Evolutionary conservation across 345 rosid species (phyloP).

Genomic region (Eucalyptus melliodora): DNA sequence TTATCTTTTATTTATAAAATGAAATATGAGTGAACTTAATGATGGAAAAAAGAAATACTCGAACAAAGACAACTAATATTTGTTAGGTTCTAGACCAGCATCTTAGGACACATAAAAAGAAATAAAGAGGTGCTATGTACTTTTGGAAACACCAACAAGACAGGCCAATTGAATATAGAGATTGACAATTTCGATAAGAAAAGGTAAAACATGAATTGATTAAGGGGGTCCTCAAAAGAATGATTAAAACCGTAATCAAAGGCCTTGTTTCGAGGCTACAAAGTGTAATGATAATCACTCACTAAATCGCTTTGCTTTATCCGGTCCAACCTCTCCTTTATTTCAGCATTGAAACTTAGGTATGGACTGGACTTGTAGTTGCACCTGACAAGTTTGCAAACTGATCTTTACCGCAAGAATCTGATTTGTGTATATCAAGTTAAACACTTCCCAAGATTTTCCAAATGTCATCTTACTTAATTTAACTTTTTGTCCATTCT

Average conservation of each 20-base stretch:
- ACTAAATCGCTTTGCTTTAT: neutral
- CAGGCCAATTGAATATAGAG: neutral
- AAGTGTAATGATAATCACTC: neutral
- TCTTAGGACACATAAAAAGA: neutral
- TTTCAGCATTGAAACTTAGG: neutral
- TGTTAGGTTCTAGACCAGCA: neutral
- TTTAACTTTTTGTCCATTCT: neutral
- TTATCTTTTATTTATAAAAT: neutral
- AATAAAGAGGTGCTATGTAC: neutral
- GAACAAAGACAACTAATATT: neutral
- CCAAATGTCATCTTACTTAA: neutral
- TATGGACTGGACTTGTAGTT: neutral
- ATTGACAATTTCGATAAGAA: neutral
- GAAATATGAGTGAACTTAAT: neutral
- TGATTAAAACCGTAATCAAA: neutral
- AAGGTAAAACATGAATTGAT: neutral
- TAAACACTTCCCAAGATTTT: neutral
- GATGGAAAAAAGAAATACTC: neutral
- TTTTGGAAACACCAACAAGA: neutral
- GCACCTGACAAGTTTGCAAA: neutral
- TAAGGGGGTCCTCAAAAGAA: neutral
- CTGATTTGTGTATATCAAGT: neutral
- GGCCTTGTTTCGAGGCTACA: neutral
- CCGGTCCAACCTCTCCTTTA: neutral
- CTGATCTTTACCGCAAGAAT: neutral